Percentiles rank a stretch among this genome's conserved stretches.
Evolutionary conservation across 371 early-diverging fungal genomes (phyloP).

Genomic region (Mycotypha africana): DNA sequence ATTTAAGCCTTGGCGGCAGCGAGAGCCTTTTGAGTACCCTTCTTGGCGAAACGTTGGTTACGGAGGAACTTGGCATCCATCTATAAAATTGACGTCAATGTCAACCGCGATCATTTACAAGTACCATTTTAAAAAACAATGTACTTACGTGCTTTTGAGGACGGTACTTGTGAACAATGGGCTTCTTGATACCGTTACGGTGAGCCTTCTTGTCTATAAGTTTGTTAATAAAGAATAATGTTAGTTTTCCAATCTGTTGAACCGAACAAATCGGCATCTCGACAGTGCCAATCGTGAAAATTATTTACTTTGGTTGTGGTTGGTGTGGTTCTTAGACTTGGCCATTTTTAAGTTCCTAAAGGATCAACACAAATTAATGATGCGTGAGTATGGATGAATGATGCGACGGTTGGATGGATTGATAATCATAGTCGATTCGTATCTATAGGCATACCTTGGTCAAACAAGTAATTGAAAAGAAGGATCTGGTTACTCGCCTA

Average conservation of each 20-base stretch:
- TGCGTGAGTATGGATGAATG: background rate
- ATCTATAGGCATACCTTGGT: slow-evolving; percentile 7
- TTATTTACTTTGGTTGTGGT: slow-evolving; percentile 74
- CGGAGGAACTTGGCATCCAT: slow-evolving; percentile 97
- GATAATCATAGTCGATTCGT: background rate
- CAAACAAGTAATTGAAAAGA: slow-evolving; percentile 21
- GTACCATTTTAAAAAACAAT: background rate
- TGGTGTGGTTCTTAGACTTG: slow-evolving; percentile 99
- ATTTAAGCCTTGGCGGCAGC: slow-evolving; percentile 59
- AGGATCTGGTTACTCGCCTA: too few species aligned
- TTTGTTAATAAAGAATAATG: too few species aligned
- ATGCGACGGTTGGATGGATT: slow-evolving; percentile 7
- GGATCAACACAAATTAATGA: background rate
- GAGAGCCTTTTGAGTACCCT: slow-evolving; percentile 52
- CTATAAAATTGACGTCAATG: slow-evolving; percentile 16
- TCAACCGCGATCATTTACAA: too few species aligned
- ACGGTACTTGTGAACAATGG: slow-evolving; percentile 79
- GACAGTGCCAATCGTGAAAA: too few species aligned
- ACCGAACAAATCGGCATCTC: too few species aligned
- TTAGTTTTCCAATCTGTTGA: too few species aligned
- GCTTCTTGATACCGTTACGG: slow-evolving; percentile 98
- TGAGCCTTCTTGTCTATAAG: slow-evolving; percentile 95
- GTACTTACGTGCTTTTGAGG: slow-evolving; percentile 89
- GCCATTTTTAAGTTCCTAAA: slow-evolving; percentile 52
- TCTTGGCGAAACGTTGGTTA: slow-evolving; percentile 97